Evolutionary conservation across 495 filamentous ascomycete species (phyloP), one percentile per base, ranked within the genome.

Genomic region (Bacidia gigantensis): DNA sequence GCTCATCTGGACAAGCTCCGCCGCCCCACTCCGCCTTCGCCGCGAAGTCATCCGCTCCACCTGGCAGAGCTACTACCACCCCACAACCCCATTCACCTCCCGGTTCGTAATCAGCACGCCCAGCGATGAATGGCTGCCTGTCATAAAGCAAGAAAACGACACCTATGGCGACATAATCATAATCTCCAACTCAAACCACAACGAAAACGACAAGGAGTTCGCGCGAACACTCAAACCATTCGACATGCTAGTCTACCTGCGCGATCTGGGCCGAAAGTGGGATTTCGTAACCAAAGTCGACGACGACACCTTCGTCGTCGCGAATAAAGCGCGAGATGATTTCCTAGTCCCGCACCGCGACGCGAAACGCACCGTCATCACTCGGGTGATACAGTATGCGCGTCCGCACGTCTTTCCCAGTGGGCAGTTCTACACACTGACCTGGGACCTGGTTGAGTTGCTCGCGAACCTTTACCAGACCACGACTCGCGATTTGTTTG

Each of bases 351-450:
- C 53, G 0, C 39, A 47, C 21, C 12, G 29, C 0, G 3, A 29
- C 5, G 17, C 10, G 2, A 25, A 51, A 17, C 39, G 26, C 3
- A 55, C 32, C 2, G 42, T 56, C 20, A 39, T 56, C 48, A 39
- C 53, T 20, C 47, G 53, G 3, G n/a, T 51, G 1, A 29, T 22
- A 2, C 40, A 38, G 18, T 12, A 38, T 9, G 40, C 40, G 3
- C 35, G 47, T 9, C 26, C 40, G 20, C 49, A 44, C 43, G 24
- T 26, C 22, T 45, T 44, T 11, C 53, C 53, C 0, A 46, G 53
- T 29, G 53, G 53, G 12, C 53, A 56, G 17, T 56, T 56, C 40
- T 51, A 56, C 47, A 56, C 53, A 21, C 25, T 56, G 1, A 51
- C 47, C 0, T 56, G 53, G 53, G 48, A 51, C 14, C 18, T 56